phyloP scores from a whole-genome alignment of 139 green algal genomes.

The Coelastrella sp. region DNA sequence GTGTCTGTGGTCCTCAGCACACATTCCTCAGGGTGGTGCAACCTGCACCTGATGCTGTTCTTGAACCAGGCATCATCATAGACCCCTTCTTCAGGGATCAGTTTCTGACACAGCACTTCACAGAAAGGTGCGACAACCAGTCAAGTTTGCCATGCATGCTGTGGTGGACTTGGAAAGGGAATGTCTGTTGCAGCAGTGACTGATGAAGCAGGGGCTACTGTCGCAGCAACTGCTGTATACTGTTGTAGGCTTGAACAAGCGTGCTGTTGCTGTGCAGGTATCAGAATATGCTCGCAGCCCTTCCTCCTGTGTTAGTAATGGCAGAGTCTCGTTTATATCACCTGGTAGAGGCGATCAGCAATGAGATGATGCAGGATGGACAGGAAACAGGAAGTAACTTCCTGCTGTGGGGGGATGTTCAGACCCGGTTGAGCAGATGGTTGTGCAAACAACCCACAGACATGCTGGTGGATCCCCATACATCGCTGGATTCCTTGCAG shows the following conservation, averaged over 20 bases:
- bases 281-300: background rate
- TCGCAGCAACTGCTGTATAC: too few relatives aligned
- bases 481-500: background rate
- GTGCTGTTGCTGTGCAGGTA: too few relatives aligned
- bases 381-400: background rate
- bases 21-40: slow-evolving; percentile 21
- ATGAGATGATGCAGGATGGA: slow-evolving; percentile 10
- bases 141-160: too few relatives aligned
- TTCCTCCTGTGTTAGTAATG: slow-evolving; percentile 33
- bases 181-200: too few relatives aligned
- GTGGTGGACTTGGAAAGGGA: too few relatives aligned
- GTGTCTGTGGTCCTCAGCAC: background rate
- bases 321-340: slow-evolving; percentile 24
- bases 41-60: background rate
- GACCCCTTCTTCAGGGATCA: slow-evolving; percentile 41
- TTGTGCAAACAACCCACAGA: background rate
- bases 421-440: slow-evolving; percentile 13
- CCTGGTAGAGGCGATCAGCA: slow-evolving; percentile 26
- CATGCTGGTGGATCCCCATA: slow-evolving; percentile 9
- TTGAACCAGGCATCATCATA: background rate
- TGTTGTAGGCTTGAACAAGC: too few relatives aligned
- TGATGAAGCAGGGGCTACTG: too few relatives aligned
- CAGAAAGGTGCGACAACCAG: slow-evolving; percentile 39
- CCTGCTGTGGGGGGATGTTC: slow-evolving; percentile 10
- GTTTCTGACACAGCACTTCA: slow-evolving; percentile 14